These are phyloP conservation scores for Macrocystidia cucumis DNA, from an alignment of 1,284 basidiomycete species.

Conservation along the genomic window DNA sequence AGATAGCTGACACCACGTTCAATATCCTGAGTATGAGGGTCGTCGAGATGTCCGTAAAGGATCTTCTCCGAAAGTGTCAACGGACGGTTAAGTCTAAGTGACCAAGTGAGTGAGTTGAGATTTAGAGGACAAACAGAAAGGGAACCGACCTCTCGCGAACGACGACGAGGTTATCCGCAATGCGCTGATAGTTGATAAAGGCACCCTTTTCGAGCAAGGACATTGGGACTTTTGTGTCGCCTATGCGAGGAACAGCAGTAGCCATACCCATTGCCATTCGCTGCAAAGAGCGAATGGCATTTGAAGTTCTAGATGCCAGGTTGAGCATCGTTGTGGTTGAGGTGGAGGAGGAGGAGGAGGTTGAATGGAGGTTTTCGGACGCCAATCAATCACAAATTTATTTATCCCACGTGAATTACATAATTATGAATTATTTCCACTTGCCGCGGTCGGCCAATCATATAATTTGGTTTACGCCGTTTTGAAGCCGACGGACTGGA, in stretches of 20 bases:
- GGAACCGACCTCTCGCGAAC: conserved; percentile 57
- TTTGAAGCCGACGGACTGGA: too few relatives aligned
- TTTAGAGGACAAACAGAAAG: conserved; percentile 1
- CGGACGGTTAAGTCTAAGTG: conserved; percentile 77
- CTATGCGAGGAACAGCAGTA: conserved; percentile 74
- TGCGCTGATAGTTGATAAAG: conserved; percentile 97
- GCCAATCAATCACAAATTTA: conserved; percentile 28
- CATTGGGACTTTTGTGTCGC: conserved; percentile 92
- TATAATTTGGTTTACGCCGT: conserved; percentile 17
- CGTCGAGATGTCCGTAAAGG: conserved; percentile 96
- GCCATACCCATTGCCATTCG: conserved; percentile 69
- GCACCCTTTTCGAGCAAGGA: conserved; percentile 80
- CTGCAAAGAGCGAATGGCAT: conserved; percentile 50
- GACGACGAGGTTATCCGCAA: conserved; percentile 89
- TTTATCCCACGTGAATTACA: conserved; percentile 31
- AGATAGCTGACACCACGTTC: conserved; percentile 85
- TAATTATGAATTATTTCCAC: too few relatives aligned
- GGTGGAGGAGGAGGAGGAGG: conserved; percentile 15
- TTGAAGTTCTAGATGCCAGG: conserved; percentile 51
- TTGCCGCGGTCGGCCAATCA: conserved; percentile 31
- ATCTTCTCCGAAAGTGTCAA: conserved; percentile 98
- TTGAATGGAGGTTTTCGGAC: conserved; percentile 21
- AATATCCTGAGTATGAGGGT: conserved; percentile 88
- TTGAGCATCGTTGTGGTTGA: conserved; percentile 53
- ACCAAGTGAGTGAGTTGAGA: conserved; percentile 6